Conservation (phyloP, 139 green algal genomes). For the Asterochloris sp. region DNA sequence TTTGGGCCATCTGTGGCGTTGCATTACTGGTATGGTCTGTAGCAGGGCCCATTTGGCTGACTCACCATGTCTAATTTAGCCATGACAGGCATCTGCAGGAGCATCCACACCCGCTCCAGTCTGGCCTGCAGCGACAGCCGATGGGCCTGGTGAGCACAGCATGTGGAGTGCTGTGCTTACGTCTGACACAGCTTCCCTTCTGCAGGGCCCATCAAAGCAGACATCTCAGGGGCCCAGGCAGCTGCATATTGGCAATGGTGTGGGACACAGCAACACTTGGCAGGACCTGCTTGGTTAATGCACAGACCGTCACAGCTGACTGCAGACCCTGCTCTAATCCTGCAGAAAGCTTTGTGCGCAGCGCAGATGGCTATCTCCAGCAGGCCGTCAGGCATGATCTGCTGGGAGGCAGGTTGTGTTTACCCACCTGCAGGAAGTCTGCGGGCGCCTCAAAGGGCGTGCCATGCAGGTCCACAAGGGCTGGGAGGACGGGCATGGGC, state of each 20-base stretch:
- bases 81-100: conserved; percentile 6
- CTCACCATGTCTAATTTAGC: conserved; percentile 4
- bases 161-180: not conserved
- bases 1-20: too few species aligned
- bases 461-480: too few species aligned
- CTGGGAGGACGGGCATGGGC: too few species aligned
- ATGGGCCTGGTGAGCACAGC: not conserved
- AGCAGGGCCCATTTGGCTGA: too few species aligned
- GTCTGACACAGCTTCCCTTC: not conserved
- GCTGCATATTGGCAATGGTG: not conserved
- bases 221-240: not conserved
- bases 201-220: not conserved
- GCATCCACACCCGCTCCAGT: conserved; percentile 11
- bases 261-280: not conserved
- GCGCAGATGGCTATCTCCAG: too few species aligned
- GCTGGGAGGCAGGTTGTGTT: too few species aligned
- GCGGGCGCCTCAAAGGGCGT: too few species aligned
- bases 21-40: too few species aligned
- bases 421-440: too few species aligned
- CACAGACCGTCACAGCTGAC: not conserved
- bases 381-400: too few species aligned
- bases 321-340: not conserved
- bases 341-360: not conserved
- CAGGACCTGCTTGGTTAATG: not conserved
- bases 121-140: not conserved